Evolutionary conservation across 208 protist species (phyloP).

Genomic region (Trypanosoma brucei): DNA sequence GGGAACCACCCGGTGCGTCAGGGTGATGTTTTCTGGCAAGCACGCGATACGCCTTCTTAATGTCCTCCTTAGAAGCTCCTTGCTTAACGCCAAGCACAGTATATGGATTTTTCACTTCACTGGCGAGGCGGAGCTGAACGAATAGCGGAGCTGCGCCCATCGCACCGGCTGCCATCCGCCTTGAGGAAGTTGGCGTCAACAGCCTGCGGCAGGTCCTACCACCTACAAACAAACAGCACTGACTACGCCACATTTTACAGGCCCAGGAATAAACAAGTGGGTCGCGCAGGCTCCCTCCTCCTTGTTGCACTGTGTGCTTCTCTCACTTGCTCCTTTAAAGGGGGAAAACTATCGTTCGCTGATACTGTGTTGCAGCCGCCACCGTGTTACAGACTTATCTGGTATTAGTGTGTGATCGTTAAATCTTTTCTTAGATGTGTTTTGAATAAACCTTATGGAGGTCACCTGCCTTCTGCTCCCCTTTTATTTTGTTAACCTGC

Average conservation of each 20-base stretch:
- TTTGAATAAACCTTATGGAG: no score
- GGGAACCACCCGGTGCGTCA: slow-evolving; percentile 80
- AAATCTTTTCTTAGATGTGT: no score
- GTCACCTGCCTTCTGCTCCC: no score
- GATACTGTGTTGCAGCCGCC: no score
- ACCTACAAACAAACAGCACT: slow-evolving; percentile 6
- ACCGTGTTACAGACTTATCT: no score
- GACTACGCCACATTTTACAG: slow-evolving; percentile 13
- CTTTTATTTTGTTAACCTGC: no score
- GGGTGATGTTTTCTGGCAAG: slow-evolving; percentile 88
- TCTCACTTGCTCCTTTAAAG: background rate
- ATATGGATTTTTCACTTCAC: slow-evolving; percentile 79
- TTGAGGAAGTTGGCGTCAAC: slow-evolving; percentile 10
- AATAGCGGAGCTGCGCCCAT: slow-evolving; percentile 9
- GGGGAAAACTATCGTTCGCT: no score
- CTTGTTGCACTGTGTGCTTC: background rate
- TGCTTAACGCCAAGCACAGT: slow-evolving; percentile 86
- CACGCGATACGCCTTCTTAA: slow-evolving; percentile 89
- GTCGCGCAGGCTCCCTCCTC: background rate
- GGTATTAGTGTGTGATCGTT: no score
- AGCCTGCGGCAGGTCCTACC: slow-evolving; percentile 11
- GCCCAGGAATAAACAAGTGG: background rate
- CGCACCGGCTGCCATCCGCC: background rate
- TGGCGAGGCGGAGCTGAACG: slow-evolving; percentile 34
- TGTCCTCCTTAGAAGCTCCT: slow-evolving; percentile 69